Evolutionary conservation across 768 basidiomycete species (phyloP).

Genomic region (Boletus bicolor): DNA sequence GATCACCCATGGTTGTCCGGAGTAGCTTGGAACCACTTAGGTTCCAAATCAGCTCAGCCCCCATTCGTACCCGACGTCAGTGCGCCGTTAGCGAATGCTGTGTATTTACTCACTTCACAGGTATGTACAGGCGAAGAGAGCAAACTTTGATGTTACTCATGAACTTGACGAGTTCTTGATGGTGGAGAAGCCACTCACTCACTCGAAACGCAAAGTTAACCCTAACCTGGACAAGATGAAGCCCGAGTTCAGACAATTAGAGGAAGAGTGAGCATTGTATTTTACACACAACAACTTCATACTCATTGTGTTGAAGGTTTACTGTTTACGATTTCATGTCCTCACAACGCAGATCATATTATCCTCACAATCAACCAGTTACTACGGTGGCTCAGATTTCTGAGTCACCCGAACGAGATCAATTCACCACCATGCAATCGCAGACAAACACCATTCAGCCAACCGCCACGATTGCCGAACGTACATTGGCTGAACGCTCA

Average conservation of each 20-base stretch:
- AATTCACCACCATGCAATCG: slow-evolving; percentile 29
- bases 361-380: slow-evolving; percentile 76
- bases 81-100: slow-evolving; percentile 18
- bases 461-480: slow-evolving; percentile 42
- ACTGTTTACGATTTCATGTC: slow-evolving; percentile 81
- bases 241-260: slow-evolving; percentile 87
- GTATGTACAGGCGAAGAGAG: slow-evolving; percentile 73
- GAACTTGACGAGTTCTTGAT: slow-evolving; percentile 96
- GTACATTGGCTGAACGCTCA: slow-evolving; percentile 41
- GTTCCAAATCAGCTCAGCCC: slow-evolving; percentile 66
- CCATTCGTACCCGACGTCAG: slow-evolving; percentile 92
- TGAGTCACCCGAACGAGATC: slow-evolving; percentile 30
- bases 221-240: slow-evolving; percentile 84
- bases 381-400: slow-evolving; percentile 29
- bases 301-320: slow-evolving; percentile 53
- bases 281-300: not conserved
- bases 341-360: slow-evolving; percentile 77
- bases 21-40: slow-evolving; percentile 79
- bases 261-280: slow-evolving; percentile 70
- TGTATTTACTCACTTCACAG: not conserved
- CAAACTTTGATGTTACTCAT: slow-evolving; percentile 98
- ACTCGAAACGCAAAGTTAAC: slow-evolving; percentile 87
- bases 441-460: slow-evolving; percentile 40
- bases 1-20: slow-evolving; percentile 80
- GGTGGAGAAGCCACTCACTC: slow-evolving; percentile 97